Percentiles rank a stretch among this genome's conserved stretches.
Evolutionary conservation across 2,329 filamentous ascomycete species (phyloP).

Genomic region (Byssothecium circinans): DNA sequence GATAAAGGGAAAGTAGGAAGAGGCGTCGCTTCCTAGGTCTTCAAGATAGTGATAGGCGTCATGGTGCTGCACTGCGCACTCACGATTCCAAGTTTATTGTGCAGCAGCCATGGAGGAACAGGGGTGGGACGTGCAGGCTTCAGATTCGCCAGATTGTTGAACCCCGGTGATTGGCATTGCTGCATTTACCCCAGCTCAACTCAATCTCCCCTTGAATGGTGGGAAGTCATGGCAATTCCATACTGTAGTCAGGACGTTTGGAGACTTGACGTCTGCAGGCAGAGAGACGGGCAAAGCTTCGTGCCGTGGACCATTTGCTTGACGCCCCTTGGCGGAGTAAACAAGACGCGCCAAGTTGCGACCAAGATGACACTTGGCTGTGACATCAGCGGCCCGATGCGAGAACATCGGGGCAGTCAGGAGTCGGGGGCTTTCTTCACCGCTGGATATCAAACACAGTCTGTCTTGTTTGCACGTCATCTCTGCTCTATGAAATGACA

Average conservation of each 20-base stretch:
- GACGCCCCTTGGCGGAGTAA: neutral
- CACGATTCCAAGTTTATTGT: constrained; percentile 2
- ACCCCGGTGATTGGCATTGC: neutral
- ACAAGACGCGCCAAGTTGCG: neutral
- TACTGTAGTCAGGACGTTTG: neutral
- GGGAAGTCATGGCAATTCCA: neutral
- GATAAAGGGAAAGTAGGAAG: neutral
- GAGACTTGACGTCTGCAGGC: neutral
- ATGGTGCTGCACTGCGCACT: neutral
- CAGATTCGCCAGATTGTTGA: constrained; percentile 1
- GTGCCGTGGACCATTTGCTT: neutral
- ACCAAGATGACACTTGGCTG: neutral
- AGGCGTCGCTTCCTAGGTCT: neutral
- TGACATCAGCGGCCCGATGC: neutral
- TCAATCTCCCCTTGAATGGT: neutral
- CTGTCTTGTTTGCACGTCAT: no score
- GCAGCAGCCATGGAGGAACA: neutral
- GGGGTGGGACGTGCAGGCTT: neutral
- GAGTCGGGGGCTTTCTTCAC: no score
- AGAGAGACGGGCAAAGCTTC: neutral
- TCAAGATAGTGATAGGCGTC: neutral
- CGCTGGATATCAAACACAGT: no score
- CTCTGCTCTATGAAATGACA: no score
- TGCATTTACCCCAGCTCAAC: neutral
- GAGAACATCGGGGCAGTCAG: no score